Conservation (phyloP, 768 basidiomycete genomes). For the Cystofilobasidium capitatum region DNA sequence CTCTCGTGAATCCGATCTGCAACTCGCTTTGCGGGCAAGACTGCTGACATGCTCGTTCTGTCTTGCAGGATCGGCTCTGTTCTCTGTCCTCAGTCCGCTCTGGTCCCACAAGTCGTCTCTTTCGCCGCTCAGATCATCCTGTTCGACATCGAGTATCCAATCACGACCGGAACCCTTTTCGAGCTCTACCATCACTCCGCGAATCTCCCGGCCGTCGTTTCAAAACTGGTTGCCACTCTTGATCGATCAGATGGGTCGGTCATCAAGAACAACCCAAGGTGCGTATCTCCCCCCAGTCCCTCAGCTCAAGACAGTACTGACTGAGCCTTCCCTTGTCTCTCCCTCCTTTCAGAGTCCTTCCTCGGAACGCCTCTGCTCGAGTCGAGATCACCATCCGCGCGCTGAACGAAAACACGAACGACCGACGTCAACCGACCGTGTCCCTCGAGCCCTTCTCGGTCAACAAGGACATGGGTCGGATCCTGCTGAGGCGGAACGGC, state of each 20-base stretch:
- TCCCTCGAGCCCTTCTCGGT: conserved; percentile 65
- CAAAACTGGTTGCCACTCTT: conserved; percentile 64
- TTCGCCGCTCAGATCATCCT: conserved; percentile 85
- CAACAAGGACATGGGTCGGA: conserved; percentile 94
- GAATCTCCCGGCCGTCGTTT: conserved; percentile 80
- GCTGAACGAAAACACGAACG: conserved; percentile 36
- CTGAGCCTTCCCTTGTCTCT: background rate
- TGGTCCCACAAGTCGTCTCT: conserved; percentile 62
- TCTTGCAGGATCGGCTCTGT: conserved; percentile 64
- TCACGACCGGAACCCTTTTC: conserved; percentile 78
- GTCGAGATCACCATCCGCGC: conserved; percentile 69
- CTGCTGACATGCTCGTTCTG: background rate
- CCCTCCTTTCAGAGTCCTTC: conserved; percentile 54
- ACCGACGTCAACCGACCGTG: conserved; percentile 39
- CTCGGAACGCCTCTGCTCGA: conserved; percentile 75
- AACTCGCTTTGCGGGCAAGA: background rate
- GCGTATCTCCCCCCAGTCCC: conserved; percentile 29
- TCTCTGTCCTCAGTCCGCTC: conserved; percentile 62
- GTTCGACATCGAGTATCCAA: conserved; percentile 83
- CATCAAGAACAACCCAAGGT: conserved; percentile 73
- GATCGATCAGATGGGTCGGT: conserved; percentile 69
- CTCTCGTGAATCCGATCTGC: conserved; percentile 41
- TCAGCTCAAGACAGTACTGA: background rate
- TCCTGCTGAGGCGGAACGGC: conserved; percentile 75
- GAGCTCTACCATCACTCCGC: conserved; percentile 91